Base-by-base conservation (phyloP, 257 asterid genomes). In the Paulownia fortunei region DNA sequence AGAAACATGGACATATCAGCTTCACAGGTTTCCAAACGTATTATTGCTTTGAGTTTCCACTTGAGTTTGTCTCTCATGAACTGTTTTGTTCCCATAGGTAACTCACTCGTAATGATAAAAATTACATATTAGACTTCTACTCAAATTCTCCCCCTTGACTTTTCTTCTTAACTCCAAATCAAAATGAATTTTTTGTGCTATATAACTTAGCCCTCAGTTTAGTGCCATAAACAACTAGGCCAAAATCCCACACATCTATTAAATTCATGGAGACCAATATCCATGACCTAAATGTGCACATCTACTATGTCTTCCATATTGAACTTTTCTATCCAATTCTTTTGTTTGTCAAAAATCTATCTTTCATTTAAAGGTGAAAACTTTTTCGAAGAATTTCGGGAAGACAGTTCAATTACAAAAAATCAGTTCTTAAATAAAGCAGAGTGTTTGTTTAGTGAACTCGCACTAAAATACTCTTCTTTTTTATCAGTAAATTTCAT, bases 241-340 rank as follows among this genome's bases (percentile, higher is more conserved):
- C 27, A 59, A 30, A 11, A 15, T 3, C 69, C 47, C 24, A 10
- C 46, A 63, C 44, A 63, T 63, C 8, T 30, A 15, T 23, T 34
- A 16, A 30, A 63, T 30, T 5, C 47, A 63, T 18, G 24, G 23
- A 36, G 9, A 36, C 24, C 8, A 13, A 63, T 16, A 5, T 12
- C 47, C 46, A 63, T 63, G 49, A 26, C 63, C 63, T 63, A 15
- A 61, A 26, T 61, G 68, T 26, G 39, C 68, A 61, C 18, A 16
- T n/a, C 5, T 36, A 15, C 23, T 30, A 24, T n/a, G n/a, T n/a
- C n/a, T 0, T 61, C 68, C 52, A 32, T 37, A 64, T 34, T 64
- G 5, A 39, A 36, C 71, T 64, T 41, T 27, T 27, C 18, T 11
- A 24, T 13, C 19, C 67, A 26, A 6, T 13, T 26, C 41, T 24